Evolutionary conservation across 2,329 filamentous ascomycete genomes (phyloP).

Genomic region (Cytospora leucostoma): DNA sequence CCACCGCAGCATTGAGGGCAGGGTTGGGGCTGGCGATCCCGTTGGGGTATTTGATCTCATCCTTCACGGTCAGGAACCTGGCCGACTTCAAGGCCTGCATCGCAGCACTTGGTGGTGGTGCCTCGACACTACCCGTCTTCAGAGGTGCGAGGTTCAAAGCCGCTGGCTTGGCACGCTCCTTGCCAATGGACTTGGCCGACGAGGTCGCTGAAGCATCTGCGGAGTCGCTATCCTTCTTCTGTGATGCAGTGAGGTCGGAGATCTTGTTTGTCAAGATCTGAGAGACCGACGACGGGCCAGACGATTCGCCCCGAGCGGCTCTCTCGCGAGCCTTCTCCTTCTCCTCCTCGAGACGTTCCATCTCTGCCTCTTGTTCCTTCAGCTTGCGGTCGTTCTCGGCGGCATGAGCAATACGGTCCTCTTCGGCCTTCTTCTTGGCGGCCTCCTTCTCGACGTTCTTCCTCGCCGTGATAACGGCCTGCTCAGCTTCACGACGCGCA

Average conservation of each 20-base stretch:
- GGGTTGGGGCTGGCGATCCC: slow-evolving; percentile 90
- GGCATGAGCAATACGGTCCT: slow-evolving; percentile 48
- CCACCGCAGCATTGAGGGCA: slow-evolving; percentile 77
- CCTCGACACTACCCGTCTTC: slow-evolving; percentile 83
- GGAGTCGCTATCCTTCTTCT: slow-evolving; percentile 56
- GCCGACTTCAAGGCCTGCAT: slow-evolving; percentile 92
- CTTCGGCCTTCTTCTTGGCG: slow-evolving; percentile 45
- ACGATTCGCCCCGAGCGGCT: slow-evolving; percentile 51
- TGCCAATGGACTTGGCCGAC: slow-evolving; percentile 46
- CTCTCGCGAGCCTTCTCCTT: slow-evolving; percentile 58
- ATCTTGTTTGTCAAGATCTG: slow-evolving; percentile 52
- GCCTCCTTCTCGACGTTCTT: slow-evolving; percentile 50
- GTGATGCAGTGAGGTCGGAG: slow-evolving; percentile 39
- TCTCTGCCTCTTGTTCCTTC: slow-evolving; percentile 71
- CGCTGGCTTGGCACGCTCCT: slow-evolving; percentile 70
- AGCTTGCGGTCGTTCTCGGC: slow-evolving; percentile 66
- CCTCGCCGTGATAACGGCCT: slow-evolving; percentile 45
- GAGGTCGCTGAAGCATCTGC: slow-evolving; percentile 36
- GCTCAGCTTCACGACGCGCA: slow-evolving; percentile 50
- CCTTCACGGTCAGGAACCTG: slow-evolving; percentile 79
- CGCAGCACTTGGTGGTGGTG: slow-evolving; percentile 88
- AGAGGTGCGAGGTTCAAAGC: slow-evolving; percentile 83
- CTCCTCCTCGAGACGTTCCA: slow-evolving; percentile 72
- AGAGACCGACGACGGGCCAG: slow-evolving; percentile 49
- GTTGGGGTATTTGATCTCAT: slow-evolving; percentile 77